A percentile compares a stretch with the other conserved stretches of the same genome.
Conservation (phyloP, 2,329 filamentous ascomycete genomes). For the Fusarium nelsonii region DNA sequence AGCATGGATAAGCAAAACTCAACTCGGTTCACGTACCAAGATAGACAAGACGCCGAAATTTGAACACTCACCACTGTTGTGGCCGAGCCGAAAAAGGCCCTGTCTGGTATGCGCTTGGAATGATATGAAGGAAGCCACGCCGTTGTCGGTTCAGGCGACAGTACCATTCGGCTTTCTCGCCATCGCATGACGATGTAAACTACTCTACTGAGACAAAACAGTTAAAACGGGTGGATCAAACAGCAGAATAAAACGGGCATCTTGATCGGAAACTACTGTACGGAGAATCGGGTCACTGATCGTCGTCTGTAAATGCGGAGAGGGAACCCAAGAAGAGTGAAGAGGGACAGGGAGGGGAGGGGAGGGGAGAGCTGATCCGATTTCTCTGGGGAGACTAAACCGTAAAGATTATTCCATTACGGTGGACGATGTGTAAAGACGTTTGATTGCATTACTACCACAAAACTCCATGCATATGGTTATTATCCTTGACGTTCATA, state of each 20-base stretch:
- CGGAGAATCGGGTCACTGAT: slow-evolving; percentile 24
- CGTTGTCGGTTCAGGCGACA: slow-evolving; percentile 13
- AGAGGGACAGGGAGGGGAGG: not conserved
- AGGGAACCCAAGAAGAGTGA: slow-evolving; percentile 11
- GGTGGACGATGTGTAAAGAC: slow-evolving; percentile 37
- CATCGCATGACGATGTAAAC: slow-evolving; percentile 16
- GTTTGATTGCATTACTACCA: slow-evolving; percentile 40
- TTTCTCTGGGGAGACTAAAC: slow-evolving; percentile 10
- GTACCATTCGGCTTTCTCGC: not conserved
- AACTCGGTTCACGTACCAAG: slow-evolving; percentile 16
- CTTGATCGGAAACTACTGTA: slow-evolving; percentile 28
- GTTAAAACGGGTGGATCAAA: slow-evolving; percentile 7
- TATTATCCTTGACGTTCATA: not conserved
- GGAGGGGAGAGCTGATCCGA: slow-evolving; percentile 7
- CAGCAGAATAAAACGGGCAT: slow-evolving; percentile 12
- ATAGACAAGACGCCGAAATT: slow-evolving; percentile 36
- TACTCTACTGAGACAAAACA: not conserved
- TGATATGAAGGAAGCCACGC: not conserved
- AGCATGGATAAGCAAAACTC: slow-evolving; percentile 9
- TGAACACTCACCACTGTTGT: not conserved
- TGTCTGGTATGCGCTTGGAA: not conserved
- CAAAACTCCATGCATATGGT: slow-evolving; percentile 9
- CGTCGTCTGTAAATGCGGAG: slow-evolving; percentile 32
- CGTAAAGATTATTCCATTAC: slow-evolving; percentile 36
- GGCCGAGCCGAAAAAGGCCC: slow-evolving; percentile 1